A percentile compares a stretch with the other conserved stretches of the same genome.
Evolutionary conservation across 169 alveolate genomes (phyloP).

Genomic region (Plasmodium adleri): DNA sequence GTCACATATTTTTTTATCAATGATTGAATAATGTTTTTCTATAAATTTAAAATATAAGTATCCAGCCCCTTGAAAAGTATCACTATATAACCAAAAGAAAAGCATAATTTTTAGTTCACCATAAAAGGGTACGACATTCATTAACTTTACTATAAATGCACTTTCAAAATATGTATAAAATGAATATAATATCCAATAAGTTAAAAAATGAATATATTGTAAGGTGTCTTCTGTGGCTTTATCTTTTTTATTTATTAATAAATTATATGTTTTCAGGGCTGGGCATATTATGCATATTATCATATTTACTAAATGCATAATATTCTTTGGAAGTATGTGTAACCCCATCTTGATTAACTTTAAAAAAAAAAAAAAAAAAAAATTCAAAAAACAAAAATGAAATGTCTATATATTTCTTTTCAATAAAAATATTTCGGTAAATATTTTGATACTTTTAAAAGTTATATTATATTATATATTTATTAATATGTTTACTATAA

Average conservation of each 20-base stretch:
- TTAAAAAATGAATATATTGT: constrained; percentile 79
- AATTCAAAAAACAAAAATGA: no score
- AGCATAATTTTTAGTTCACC: constrained; percentile 80
- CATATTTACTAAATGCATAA: constrained; percentile 58
- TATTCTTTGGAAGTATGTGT: constrained; percentile 46
- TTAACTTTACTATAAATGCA: constrained; percentile 39
- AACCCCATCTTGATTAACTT: constrained; percentile 65
- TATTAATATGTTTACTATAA: no score
- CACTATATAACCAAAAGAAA: constrained; percentile 85
- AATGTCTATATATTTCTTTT: no score
- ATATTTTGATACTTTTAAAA: no score
- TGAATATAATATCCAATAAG: constrained; percentile 84
- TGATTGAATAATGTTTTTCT: constrained; percentile 28
- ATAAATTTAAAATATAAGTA: constrained; percentile 78
- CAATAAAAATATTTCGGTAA: no score
- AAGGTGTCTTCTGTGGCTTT: constrained; percentile 43
- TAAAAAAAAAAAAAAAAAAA: constrained; percentile 9
- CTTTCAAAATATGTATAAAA: constrained; percentile 77
- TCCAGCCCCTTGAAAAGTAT: constrained; percentile 87
- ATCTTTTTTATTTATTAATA: constrained; percentile 47
- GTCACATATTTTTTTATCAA: constrained; percentile 66
- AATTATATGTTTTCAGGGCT: constrained; percentile 63
- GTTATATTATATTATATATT: no score
- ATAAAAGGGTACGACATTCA: constrained; percentile 80
- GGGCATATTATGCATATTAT: constrained; percentile 62